Conservation (phyloP, 805 yeast species). For the Wickerhamiella cacticola region DNA sequence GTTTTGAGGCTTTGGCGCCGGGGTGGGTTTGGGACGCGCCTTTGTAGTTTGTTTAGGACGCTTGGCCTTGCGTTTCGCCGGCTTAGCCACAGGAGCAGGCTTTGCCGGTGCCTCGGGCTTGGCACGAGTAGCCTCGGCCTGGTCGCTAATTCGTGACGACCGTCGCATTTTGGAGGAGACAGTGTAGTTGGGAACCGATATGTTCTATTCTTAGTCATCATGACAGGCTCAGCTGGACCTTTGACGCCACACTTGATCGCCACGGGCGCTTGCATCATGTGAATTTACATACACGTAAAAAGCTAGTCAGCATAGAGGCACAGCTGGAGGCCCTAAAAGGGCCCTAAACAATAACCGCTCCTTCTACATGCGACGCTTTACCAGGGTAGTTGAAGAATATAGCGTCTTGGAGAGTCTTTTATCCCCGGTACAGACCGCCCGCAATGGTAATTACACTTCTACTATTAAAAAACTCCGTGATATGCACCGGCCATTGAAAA, state of each 20-base stretch:
- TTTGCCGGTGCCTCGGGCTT: background rate
- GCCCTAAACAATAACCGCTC: background rate
- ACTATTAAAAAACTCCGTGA: conserved; percentile 5
- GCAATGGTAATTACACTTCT: background rate
- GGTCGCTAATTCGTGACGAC: conserved; percentile 10
- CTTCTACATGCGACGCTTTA: background rate
- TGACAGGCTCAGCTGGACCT: background rate
- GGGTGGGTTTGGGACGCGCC: background rate
- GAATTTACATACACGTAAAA: no score
- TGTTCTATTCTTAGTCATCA: background rate
- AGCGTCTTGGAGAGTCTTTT: conserved; percentile 10
- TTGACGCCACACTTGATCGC: no score
- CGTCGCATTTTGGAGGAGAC: background rate
- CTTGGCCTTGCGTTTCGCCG: background rate
- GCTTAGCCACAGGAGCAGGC: conserved; percentile 2
- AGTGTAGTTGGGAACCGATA: background rate
- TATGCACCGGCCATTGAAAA: conserved; percentile 2
- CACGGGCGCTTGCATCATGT: no score
- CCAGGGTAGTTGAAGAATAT: conserved; percentile 8
- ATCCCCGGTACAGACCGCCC: background rate
- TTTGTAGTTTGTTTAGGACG: conserved; percentile 1
- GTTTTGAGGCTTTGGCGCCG: background rate
- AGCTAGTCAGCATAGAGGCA: no score
- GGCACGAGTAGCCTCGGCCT: conserved; percentile 5
- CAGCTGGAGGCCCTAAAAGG: conserved; percentile 3